Evolutionary conservation across 306 rosid species (phyloP), one percentile per base, ranked within the genome.

Genomic region (Delonix regia): DNA sequence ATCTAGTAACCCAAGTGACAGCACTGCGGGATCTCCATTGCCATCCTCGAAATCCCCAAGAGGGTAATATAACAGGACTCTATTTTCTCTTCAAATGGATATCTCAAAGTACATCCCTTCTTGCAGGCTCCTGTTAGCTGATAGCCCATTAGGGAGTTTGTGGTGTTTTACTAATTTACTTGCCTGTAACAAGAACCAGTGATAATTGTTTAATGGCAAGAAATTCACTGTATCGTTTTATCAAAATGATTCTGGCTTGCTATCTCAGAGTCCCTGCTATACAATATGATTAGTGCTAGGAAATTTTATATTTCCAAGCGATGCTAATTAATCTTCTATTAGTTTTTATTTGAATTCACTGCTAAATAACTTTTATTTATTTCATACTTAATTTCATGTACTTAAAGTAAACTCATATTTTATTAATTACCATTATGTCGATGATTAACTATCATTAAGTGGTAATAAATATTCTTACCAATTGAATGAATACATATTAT

Each of bases 111-210:
- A 62, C 42, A 76, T 60, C 53, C 78, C 28, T 44, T 13, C 53
- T 77, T 51, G 78, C 55, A 56, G 74, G 57, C 25, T 78, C 2
- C 34, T 80, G 34, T 61, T 78, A 72, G 70, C 25, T 80, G 76
- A 67, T 51, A 25, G 75, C 36, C 36, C 11, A 4, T 61, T 59
- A 36, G 53, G 66, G 48, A 44, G 56, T 73, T 80, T 80, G 63
- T 21, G n/a, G 63, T 9, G 63, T 57, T 57, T 56, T 25, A 56
- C 62, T 24, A 24, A 22, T 56, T 74, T 64, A 36, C 61, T 80
- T 44, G 61, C 14, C 24, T 73, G 24, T 77, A 81, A 69, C 30
- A 10, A 22, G 25, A 21, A 6, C 28, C 30, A 9, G 22, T 6
- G 49, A 16, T 36, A 25, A 49, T 39, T 49, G 69, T 38, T 69